Conservation (phyloP, 2,329 filamentous ascomycete species). For the Scleromitrula shiraiana region DNA sequence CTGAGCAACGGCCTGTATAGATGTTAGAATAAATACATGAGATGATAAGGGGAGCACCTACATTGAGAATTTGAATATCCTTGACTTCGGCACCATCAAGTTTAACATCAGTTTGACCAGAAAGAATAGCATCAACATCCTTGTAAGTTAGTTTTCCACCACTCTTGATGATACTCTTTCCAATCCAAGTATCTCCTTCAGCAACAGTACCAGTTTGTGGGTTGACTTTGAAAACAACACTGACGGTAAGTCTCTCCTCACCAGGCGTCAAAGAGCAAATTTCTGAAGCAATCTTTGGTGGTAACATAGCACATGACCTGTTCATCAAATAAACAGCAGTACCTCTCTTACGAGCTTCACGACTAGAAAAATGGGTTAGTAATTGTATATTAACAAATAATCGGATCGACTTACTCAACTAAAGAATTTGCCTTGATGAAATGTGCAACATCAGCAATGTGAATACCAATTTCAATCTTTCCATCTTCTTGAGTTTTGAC, state of each 20-base stretch:
- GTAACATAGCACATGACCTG: slow-evolving; percentile 74
- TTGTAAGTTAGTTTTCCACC: slow-evolving; percentile 75
- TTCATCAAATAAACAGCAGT: slow-evolving; percentile 94
- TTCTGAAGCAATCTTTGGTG: slow-evolving; percentile 74
- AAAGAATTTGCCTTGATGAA: slow-evolving; percentile 95
- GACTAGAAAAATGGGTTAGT: too few relatives aligned
- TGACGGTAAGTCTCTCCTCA: slow-evolving; percentile 86
- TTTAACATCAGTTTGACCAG: slow-evolving; percentile 51
- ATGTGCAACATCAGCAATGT: slow-evolving; percentile 90
- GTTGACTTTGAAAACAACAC: slow-evolving; percentile 88
- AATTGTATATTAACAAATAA: too few relatives aligned
- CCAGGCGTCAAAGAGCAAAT: slow-evolving; percentile 80
- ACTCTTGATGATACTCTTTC: slow-evolving; percentile 90
- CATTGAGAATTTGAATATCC: slow-evolving; percentile 72
- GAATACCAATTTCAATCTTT: slow-evolving; percentile 87
- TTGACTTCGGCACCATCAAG: slow-evolving; percentile 60
- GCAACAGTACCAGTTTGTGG: slow-evolving; percentile 67
- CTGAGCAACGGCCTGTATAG: slow-evolving; percentile 59
- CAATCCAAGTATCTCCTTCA: slow-evolving; percentile 88
- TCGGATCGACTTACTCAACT: too few relatives aligned
- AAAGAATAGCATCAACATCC: slow-evolving; percentile 77
- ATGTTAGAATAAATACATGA: slow-evolving; percentile 20
- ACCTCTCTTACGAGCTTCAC: slow-evolving; percentile 95
- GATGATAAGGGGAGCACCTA: slow-evolving; percentile 33
- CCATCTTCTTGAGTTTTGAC: slow-evolving; percentile 77